A percentile compares a stretch with the other conserved stretches of the same genome.
Conservation (phyloP, 805 yeast genomes). For the Lipomyces lipofer region DNA sequence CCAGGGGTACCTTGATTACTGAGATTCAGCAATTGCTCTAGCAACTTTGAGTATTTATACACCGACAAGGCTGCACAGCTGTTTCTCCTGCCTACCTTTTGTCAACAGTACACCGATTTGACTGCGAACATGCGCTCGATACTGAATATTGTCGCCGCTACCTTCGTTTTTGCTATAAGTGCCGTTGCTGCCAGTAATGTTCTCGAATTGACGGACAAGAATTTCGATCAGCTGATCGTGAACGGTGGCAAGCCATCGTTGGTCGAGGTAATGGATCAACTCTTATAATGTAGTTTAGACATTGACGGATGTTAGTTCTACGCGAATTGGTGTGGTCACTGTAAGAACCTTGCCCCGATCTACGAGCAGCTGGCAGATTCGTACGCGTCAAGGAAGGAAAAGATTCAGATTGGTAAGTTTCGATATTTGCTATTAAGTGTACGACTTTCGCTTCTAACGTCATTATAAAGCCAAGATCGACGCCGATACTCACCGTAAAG, state of each 20-base stretch:
- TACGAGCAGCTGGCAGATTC: slow-evolving; percentile 62
- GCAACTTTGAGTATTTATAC: too few relatives aligned
- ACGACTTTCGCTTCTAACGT: not conserved
- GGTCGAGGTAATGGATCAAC: slow-evolving; percentile 46
- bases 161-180: slow-evolving; percentile 4
- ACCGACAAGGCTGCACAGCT: too few relatives aligned
- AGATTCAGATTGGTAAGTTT: slow-evolving; percentile 68
- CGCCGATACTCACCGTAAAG: slow-evolving; percentile 58
- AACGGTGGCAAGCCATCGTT: slow-evolving; percentile 57
- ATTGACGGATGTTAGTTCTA: slow-evolving; percentile 50
- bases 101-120: too few relatives aligned
- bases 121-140: too few relatives aligned
- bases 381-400: slow-evolving; percentile 45
- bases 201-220: slow-evolving; percentile 49
- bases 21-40: too few relatives aligned
- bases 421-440: slow-evolving; percentile 65
- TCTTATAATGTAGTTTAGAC: too few relatives aligned
- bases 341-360: slow-evolving; percentile 68
- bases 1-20: too few relatives aligned
- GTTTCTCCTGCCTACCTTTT: too few relatives aligned
- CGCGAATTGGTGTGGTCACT: slow-evolving; percentile 81
- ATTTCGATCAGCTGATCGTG: slow-evolving; percentile 53
- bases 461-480: slow-evolving; percentile 79
- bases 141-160: too few relatives aligned
- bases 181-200: slow-evolving; percentile 35